A percentile compares a stretch with the other conserved stretches of the same genome.
phyloP scores from a whole-genome alignment of 106 monocot genomes.

The Vanilla planifolia region DNA sequence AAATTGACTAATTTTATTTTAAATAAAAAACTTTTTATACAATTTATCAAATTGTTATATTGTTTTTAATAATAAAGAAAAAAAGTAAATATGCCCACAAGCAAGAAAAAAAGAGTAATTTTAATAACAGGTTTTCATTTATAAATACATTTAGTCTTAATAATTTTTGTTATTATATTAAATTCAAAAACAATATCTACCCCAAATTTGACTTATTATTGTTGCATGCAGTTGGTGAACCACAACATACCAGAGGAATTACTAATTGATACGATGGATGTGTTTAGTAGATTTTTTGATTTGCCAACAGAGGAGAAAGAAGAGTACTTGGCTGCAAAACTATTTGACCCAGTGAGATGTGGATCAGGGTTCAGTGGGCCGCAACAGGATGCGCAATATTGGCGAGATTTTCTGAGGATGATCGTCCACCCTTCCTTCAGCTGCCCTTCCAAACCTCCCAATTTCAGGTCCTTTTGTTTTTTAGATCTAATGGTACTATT shows the following conservation, averaged over 20 bases:
- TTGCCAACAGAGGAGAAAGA: conserved; percentile 49
- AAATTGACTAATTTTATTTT: too few species aligned
- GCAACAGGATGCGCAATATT: conserved; percentile 33
- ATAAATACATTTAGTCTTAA: too few species aligned
- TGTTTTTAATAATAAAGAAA: conserved; percentile 3
- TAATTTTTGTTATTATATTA: too few species aligned
- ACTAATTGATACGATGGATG: conserved; percentile 10
- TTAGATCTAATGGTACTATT: too few species aligned
- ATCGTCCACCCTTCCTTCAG: conserved; percentile 43
- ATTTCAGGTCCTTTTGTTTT: conserved; percentile 31
- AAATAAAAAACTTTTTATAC: too few species aligned
- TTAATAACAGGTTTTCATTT: too few species aligned
- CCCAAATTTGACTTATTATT: background rate
- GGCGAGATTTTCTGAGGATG: conserved; percentile 70
- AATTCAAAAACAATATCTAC: too few species aligned
- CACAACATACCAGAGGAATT: conserved; percentile 31
- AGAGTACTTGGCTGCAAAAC: conserved; percentile 13
- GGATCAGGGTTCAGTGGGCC: conserved; percentile 57
- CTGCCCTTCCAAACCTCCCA: conserved; percentile 37
- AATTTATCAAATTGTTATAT: too few species aligned
- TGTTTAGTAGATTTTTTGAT: conserved; percentile 16
- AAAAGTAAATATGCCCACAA: too few species aligned
- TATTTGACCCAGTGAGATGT: conserved; percentile 41
- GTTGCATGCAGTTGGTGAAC: conserved; percentile 29
- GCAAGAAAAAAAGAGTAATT: too few species aligned